phyloP scores from a whole-genome alignment of 257 asterid species.

The Fraxinus pennsylvanica region DNA sequence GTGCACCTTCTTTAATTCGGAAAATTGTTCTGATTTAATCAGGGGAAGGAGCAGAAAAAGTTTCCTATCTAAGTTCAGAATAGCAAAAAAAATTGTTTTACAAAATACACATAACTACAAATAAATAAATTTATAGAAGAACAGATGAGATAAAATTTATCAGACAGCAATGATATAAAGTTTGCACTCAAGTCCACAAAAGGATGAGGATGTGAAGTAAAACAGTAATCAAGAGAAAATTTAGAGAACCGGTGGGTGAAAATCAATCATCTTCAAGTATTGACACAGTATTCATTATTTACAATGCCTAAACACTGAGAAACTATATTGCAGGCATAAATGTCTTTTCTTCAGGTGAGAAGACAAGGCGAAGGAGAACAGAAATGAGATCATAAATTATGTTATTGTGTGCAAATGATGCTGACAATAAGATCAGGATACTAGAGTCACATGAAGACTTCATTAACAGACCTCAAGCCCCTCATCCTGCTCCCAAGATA shows the following conservation, averaged over 20 bases:
- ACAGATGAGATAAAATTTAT: constrained; percentile 11
- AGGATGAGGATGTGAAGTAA: background rate
- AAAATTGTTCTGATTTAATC: constrained; percentile 36
- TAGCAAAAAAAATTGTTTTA: background rate
- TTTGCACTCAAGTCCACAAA: background rate
- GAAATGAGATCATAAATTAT: constrained; percentile 5
- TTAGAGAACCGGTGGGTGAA: constrained; percentile 2
- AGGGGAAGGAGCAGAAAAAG: constrained; percentile 38
- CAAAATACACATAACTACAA: background rate
- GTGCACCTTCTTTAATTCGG: constrained; percentile 41
- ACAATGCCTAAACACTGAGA: constrained; percentile 7
- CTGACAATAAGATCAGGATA: constrained; percentile 72
- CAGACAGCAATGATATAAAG: background rate
- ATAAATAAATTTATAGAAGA: background rate
- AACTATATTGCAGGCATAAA: constrained; percentile 6
- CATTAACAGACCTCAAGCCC: constrained; percentile 99
- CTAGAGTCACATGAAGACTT: constrained; percentile 81
- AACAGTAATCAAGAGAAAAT: background rate
- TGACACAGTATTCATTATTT: background rate
- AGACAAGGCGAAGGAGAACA: background rate
- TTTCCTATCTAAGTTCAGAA: constrained; percentile 23
- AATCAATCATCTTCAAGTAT: background rate
- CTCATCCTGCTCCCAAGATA: constrained; percentile 99
- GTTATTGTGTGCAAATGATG: constrained; percentile 21
- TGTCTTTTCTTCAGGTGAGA: constrained; percentile 1